These are phyloP conservation scores for Talaromyces sp. DNA, from an alignment of 2,329 filamentous ascomycete species.

Conservation along the genomic window DNA sequence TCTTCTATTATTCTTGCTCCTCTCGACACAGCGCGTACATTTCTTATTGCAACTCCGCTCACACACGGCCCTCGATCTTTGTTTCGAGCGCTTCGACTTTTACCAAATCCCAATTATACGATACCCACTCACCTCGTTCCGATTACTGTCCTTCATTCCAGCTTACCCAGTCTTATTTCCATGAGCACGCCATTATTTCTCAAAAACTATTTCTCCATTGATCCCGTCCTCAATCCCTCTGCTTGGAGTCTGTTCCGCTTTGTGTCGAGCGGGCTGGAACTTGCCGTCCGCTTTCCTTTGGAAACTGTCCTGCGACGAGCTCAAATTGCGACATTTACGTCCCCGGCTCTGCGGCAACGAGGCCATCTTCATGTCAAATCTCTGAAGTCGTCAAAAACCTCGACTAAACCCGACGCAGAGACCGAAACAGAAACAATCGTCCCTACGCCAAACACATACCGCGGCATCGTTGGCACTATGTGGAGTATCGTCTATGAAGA, in stretches of 20 bases:
- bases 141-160: slow-evolving; percentile 82
- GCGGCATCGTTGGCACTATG: slow-evolving; percentile 87
- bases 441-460: slow-evolving; percentile 68
- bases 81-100: slow-evolving; percentile 68
- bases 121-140: slow-evolving; percentile 68
- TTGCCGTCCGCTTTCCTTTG: slow-evolving; percentile 82
- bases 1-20: slow-evolving; percentile 81
- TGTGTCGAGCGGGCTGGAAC: slow-evolving; percentile 70
- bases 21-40: slow-evolving; percentile 83
- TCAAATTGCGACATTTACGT: slow-evolving; percentile 69
- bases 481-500: slow-evolving; percentile 82
- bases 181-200: slow-evolving; percentile 80
- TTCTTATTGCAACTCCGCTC: slow-evolving; percentile 79
- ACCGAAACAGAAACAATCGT: slow-evolving; percentile 67
- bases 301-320: slow-evolving; percentile 89
- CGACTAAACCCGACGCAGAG: slow-evolving; percentile 17
- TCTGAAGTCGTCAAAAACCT: slow-evolving; percentile 15
- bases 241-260: slow-evolving; percentile 82
- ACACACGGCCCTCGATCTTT: slow-evolving; percentile 71
- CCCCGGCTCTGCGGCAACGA: slow-evolving; percentile 48
- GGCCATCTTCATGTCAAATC: slow-evolving; percentile 10
- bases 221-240: slow-evolving; percentile 74
- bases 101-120: slow-evolving; percentile 67
- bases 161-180: slow-evolving; percentile 76
- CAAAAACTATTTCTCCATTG: slow-evolving; percentile 77